Percentiles rank a stretch among this genome's conserved stretches.
Conservation (phyloP, 1,139 yeast species). For the Pneumocystis oryctolagi region DNA sequence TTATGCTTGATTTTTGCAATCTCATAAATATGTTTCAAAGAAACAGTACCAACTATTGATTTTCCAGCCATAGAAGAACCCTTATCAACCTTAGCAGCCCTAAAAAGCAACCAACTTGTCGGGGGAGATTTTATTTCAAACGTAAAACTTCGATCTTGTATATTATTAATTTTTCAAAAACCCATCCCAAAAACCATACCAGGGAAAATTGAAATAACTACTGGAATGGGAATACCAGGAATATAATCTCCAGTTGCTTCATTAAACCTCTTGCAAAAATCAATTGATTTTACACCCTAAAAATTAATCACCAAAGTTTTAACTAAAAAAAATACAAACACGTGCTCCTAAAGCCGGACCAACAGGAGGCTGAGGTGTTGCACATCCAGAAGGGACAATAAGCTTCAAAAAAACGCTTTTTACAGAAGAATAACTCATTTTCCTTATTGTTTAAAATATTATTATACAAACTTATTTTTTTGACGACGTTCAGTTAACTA, state of each 20-base stretch:
- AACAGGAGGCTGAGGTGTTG: constrained; percentile 98
- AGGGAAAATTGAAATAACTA: constrained; percentile 93
- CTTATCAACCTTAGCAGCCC: constrained; percentile 71
- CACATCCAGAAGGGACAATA: constrained; percentile 37
- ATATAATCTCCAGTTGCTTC: neutral
- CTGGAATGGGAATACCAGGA: constrained; percentile 22
- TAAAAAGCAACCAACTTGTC: constrained; percentile 69
- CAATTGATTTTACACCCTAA: constrained; percentile 89
- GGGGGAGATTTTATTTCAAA: constrained; percentile 88
- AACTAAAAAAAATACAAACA: neutral
- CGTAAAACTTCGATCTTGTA: constrained; percentile 75
- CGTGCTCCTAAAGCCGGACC: constrained; percentile 98
- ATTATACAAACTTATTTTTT: neutral
- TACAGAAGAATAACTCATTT: neutral
- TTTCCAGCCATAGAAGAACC: constrained; percentile 41
- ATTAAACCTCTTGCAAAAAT: constrained; percentile 54
- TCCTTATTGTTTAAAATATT: neutral
- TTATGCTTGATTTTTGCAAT: constrained; percentile 82
- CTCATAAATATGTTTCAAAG: constrained; percentile 82
- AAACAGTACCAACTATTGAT: constrained; percentile 53
- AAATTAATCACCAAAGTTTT: neutral
- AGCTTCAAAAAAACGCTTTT: neutral
- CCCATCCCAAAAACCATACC: constrained; percentile 74
- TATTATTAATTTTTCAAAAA: constrained; percentile 74
- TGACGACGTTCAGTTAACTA: neutral